Evolutionary conservation across 2,329 filamentous ascomycete genomes (phyloP), one percentile per base, ranked within the genome.

Genomic region (Podosphaera xanthii): DNA sequence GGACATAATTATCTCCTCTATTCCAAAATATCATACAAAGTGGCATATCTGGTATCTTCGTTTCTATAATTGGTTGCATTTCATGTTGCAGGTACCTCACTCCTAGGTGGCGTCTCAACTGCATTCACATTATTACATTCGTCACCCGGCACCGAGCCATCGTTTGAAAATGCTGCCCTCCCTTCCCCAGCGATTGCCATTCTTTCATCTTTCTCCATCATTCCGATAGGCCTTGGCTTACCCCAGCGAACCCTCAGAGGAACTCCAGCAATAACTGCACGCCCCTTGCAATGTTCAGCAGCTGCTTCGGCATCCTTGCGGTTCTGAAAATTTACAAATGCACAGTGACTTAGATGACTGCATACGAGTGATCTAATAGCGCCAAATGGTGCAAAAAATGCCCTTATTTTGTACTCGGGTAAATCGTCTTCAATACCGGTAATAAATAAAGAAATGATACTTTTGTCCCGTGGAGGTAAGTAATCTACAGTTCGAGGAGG

Each of bases 361-460:
- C 92, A 97, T 44, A 98, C 84, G 14, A 98, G 74, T 34, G 89
- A 96, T 66, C 92, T 87, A 61, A 98, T 83, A 68, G 91, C 87
- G 63, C 92, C 92, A 66, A 90, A 89, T 22, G 80, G 79, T 61
- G 87, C 82, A 74, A 98, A 98, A 71, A 94, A 92, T 2, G 88
- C 84, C 55, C 92, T 86, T 34, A 98, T 76, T 67, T 90, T 89
- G 71, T 90, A 83, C 71, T 98, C 92, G 1, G 91, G 90, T 5
- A 98, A 76, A 67, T 98, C 92, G 69, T 98, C 92, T 71, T 98
- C 92, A 1, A 98, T 82, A 7, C 92, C 94, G 0, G 91, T 96
- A 36, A 97, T 79, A 68, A 98, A 98, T 0, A 98, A 78, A 0
- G 91, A 96, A 66, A 87, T 94, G 69, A 98, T 85, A 61, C 87